phyloP scores from a whole-genome alignment of 2,329 filamentous ascomycete species.

The Alternaria sp. region DNA sequence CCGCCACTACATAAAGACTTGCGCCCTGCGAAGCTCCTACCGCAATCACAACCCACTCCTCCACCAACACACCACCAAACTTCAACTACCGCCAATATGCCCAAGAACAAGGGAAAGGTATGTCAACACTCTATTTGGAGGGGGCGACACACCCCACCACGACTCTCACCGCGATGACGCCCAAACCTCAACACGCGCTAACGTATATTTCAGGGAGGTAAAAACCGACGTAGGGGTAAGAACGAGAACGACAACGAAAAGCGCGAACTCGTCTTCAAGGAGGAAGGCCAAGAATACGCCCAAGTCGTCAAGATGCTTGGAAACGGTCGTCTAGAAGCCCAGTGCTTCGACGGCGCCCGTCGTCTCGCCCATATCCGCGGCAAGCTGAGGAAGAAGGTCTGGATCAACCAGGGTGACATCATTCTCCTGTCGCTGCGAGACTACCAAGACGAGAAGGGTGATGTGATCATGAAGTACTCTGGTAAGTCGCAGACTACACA shows the following conservation, averaged over 20 bases:
- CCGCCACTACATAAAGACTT: conserved; percentile 24
- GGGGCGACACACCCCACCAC: conserved; percentile 30
- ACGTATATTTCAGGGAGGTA: conserved; percentile 74
- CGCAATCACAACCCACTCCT: conserved; percentile 5
- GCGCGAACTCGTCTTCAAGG: conserved; percentile 98
- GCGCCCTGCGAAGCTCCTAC: conserved; percentile 12
- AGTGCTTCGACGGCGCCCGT: conserved; percentile 94
- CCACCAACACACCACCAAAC: conserved; percentile 13
- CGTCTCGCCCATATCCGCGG: conserved; percentile 86
- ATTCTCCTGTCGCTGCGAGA: conserved; percentile 74
- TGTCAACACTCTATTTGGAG: conserved; percentile 28
- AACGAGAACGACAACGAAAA: conserved; percentile 97
- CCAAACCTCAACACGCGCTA: conserved; percentile 29
- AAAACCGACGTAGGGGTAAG: conserved; percentile 98
- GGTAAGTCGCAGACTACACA: conserved; percentile 22
- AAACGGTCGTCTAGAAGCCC: conserved; percentile 90
- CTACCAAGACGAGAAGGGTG: conserved; percentile 93
- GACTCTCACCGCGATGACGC: conserved; percentile 18
- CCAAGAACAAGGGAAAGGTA: conserved; percentile 99
- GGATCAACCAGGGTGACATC: conserved; percentile 96
- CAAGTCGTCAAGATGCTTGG: conserved; percentile 96
- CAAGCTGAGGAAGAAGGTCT: conserved; percentile 98
- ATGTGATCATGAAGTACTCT: conserved; percentile 90
- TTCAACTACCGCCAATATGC: conserved; percentile 68
- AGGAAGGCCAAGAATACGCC: conserved; percentile 92